These are phyloP conservation scores for Pharus latifolius DNA, from an alignment of 176 grass and related monocot species.

Conservation along the genomic window DNA sequence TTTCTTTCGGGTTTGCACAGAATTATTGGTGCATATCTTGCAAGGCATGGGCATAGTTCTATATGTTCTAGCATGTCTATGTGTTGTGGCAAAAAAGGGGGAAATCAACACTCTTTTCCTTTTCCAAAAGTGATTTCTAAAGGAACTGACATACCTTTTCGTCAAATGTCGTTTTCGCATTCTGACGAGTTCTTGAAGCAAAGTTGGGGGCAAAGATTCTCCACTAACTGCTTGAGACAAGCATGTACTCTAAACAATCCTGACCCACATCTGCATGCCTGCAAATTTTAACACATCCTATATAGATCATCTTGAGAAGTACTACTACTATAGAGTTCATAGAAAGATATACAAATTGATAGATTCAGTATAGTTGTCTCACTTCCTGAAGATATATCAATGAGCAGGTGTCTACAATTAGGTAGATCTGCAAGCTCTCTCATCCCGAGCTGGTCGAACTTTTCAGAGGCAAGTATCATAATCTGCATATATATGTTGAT, in stretches of 20 bases:
- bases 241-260: slow-evolving; percentile 31
- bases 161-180: slow-evolving; percentile 16
- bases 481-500: background rate
- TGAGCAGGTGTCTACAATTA: slow-evolving; percentile 44
- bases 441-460: slow-evolving; percentile 15
- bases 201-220: slow-evolving; percentile 34
- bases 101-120: background rate
- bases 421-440: slow-evolving; percentile 21
- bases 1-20: background rate
- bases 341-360: slow-evolving; percentile 17
- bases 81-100: background rate
- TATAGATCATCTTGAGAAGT: slow-evolving; percentile 14
- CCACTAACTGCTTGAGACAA: slow-evolving; percentile 41
- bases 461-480: slow-evolving; percentile 7
- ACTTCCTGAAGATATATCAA: slow-evolving; percentile 21
- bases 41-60: background rate
- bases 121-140: slow-evolving; percentile 27
- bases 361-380: slow-evolving; percentile 2
- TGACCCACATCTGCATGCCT: slow-evolving; percentile 41
- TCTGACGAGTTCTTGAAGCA: slow-evolving; percentile 31
- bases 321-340: slow-evolving; percentile 28
- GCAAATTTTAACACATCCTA: slow-evolving; percentile 22
- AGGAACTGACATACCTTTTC: slow-evolving; percentile 5
- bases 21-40: background rate
- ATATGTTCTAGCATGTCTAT: background rate